Evolutionary conservation across 2,329 filamentous ascomycete genomes (phyloP), one percentile per base, ranked within the genome.

Genomic region (Aaosphaeria pasadenensis): DNA sequence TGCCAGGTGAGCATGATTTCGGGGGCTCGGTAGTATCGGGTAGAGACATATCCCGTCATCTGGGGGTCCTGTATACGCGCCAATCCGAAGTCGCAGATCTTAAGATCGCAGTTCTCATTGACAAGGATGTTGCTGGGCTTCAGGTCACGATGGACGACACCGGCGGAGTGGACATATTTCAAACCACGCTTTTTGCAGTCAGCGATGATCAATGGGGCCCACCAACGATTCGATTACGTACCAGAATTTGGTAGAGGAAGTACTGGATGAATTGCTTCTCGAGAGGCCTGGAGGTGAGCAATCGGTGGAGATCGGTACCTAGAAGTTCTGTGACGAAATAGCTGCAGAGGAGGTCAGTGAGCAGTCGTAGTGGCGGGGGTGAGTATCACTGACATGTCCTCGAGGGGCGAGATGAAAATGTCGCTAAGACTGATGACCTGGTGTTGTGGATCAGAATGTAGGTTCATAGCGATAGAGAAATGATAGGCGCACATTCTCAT

Each of bases 1-100:
- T 99, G 94, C 94, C 94, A 99, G 56, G 94, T 97, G 69, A 99
- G 90, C 94, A 99, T 99, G 70, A 99, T 99, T 74, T 99, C 94
- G 13, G 94, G 94, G 6, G 94, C 94, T 66, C 94, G 86, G 81
- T 99, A 99, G 80, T 99, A 99, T 79, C 94, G 82, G 53, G 94
- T 99, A 42, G 94, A 97, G 52, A 99, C 94, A 69, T 99, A 99
- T 60, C 94, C 94, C 39, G 94, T 99, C 94, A 99, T 99, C 75
- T 99, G 94, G 33, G 94, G 94, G 68, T 99, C 94, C 72, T 99
- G 94, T 64, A 99, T 96, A 72, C 94, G 89, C 46, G 94, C 94
- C 51, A 99, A 81, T 58, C 94, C 94, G 64, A 99, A 99, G 71
- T 99, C 94, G 80, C 94, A 99, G 72, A 99, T 99, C 79, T 99